Percentiles rank a stretch among this genome's conserved stretches.
Evolutionary conservation across 176 grass and related monocot genomes (phyloP).

Genomic region (Tuctoria greenei): DNA sequence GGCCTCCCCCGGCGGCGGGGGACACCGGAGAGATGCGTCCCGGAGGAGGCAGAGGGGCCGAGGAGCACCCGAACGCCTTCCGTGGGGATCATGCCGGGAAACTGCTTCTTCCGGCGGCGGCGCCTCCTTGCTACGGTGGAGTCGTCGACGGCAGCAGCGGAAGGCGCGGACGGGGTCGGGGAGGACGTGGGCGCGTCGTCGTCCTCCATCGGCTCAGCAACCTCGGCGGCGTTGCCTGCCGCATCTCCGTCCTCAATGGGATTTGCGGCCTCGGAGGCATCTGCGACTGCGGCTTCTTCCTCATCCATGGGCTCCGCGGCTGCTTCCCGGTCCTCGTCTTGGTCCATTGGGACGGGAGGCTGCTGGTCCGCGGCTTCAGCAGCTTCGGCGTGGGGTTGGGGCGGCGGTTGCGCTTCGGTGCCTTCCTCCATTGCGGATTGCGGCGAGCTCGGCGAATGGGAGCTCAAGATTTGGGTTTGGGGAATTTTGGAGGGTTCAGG

Average conservation of each 20-base stretch:
- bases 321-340: conserved; percentile 18
- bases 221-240: background rate
- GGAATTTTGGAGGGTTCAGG: conserved; percentile 34
- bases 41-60: conserved; percentile 34
- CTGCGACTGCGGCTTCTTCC: conserved; percentile 20
- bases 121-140: conserved; percentile 58
- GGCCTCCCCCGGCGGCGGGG: conserved; percentile 61
- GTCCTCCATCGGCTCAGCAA: conserved; percentile 55
- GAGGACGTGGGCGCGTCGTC: conserved; percentile 51
- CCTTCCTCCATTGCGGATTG: conserved; percentile 37
- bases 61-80: conserved; percentile 60
- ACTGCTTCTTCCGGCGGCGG: conserved; percentile 95
- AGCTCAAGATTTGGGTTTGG: conserved; percentile 35
- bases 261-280: conserved; percentile 12
- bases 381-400: background rate
- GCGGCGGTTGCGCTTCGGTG: conserved; percentile 14
- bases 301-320: conserved; percentile 52
- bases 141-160: conserved; percentile 38
- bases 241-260: conserved; percentile 48
- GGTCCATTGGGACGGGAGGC: conserved; percentile 35
- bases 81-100: conserved; percentile 87
- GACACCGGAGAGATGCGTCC: conserved; percentile 42
- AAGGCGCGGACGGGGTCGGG: conserved; percentile 43
- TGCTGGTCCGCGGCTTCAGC: conserved; percentile 13
- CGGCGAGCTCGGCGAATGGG: conserved; percentile 17